Base-by-base conservation (phyloP, 345 rosid genomes). In the Bruguiera sexangula region DNA sequence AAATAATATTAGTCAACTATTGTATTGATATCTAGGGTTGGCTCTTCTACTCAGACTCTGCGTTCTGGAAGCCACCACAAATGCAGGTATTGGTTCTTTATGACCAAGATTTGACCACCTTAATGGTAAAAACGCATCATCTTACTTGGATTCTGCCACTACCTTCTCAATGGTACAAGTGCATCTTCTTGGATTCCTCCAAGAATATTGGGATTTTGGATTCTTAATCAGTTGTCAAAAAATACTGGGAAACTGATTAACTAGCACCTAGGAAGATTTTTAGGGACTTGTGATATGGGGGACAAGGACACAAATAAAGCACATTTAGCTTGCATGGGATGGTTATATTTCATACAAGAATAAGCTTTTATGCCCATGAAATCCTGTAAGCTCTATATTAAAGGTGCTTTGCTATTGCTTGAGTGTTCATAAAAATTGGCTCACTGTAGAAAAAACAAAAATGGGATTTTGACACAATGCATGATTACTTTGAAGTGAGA, bases 61-160 rank as follows among this genome's bases (percentile, higher is more conserved):
- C 39, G 56, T 91, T 94, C 77, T 94, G 98, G 98, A 82, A 88
- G 75, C 97, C 92, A 61, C 87, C 89, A 22, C 98, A 94, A 87
- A 85, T 89, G 97, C 77, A 93, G 83, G 97, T 93, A 84, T 58
- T 67, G 26, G 71, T 65, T 18, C 48, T 19, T 43, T 54, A 4
- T 54, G 21, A 55, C 59, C 13, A 19, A 3, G 0, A 13, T 27
- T 19, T 11, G 22, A 31, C 54, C 69, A 16, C 51, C 60, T 55
- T 55, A 24, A 13, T 8, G 24, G 50, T 43, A 15, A 13, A 3
- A 43, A 43, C 3, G 50, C 50, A 43, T 43, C 16, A 11, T 43
- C 50, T 43, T 10, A 10, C 48, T 39, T 43, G 50, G 50, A 43
- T 43, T 43, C 19, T 43, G 18, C 5, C 50, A 43, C 6, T 1